These are phyloP conservation scores for Blepharisma stoltei DNA, from an alignment of 73 alveolate genomes.

Conservation along the genomic window DNA sequence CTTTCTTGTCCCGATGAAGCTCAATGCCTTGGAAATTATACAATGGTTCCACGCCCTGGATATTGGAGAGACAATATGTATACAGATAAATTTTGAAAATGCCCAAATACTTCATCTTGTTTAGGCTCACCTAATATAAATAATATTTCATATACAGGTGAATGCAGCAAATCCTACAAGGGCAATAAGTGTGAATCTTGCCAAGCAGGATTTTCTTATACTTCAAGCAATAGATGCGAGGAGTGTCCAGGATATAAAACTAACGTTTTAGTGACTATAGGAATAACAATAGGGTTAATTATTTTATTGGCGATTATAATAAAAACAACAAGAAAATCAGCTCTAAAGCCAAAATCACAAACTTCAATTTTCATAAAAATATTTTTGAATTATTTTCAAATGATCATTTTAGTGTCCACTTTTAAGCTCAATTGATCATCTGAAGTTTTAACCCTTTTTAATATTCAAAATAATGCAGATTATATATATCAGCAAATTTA, in stretches of 20 bases:
- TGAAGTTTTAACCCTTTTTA: slow-evolving; percentile 36
- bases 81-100: slow-evolving; percentile 35
- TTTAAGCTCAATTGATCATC: slow-evolving; percentile 61
- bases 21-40: neutral
- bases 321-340: neutral
- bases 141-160: neutral
- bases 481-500: slow-evolving; percentile 38
- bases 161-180: neutral
- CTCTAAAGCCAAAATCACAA: neutral
- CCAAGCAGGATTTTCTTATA: neutral
- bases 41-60: neutral
- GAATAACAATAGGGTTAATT: neutral
- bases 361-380: slow-evolving; percentile 54
- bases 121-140: neutral
- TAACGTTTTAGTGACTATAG: neutral
- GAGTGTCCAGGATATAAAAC: neutral
- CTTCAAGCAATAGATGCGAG: neutral
- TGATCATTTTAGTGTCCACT: slow-evolving; percentile 46
- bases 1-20: neutral
- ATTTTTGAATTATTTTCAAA: slow-evolving; percentile 49
- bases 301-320: neutral
- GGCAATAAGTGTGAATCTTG: neutral
- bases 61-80: slow-evolving; percentile 4
- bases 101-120: slow-evolving; percentile 28
- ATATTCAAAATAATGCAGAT: slow-evolving; percentile 35